Base-by-base conservation (phyloP, 1,284 basidiomycete species). In the Ceratobasidium sp. region DNA sequence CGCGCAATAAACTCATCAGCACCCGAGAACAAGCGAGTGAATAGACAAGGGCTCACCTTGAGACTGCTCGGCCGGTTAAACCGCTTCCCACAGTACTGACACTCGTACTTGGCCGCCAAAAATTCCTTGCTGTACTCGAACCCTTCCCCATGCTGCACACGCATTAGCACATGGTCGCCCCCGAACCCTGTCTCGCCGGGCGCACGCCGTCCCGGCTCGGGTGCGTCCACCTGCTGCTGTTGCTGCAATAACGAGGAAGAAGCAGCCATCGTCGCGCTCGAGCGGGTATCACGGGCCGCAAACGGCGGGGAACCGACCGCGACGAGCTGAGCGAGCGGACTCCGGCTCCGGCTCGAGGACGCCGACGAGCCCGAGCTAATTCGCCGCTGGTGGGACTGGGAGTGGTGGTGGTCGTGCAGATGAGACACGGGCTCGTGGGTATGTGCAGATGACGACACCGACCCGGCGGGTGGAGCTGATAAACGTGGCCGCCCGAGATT, bases 51-150 rank as follows among this genome's bases (percentile, higher is more conserved):
- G 66, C 79, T 73, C 75, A 91, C 92, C 87, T 88, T 92, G 77
- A 94, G 84, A 80, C 91, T 93, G 76, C 91, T 93, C 0, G 92
- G 92, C 30, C 92, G 86, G 78, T 87, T 93, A 81, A 94, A 94
- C 35, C 89, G 87, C 80, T 93, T 94, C 30, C 88, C 87, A 79
- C 92, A 94, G 80, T 90, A 92, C 50, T 80, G 82, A 77, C 92
- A 94, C 77, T 91, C 90, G 78, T 93, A 94, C 79, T 89, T 90
- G 66, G 86, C 79, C 28, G 82, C 76, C 43, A 69, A 26, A 30
- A 69, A 57, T 30, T 69, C 64, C 30, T 69, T 69, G 50, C 49
- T 69, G 52, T 55, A 69, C 30, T 69, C 64, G 78, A 77, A 50
- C 66, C 75, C 54, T 50, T 73, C 63, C 43, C n/a, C 16, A 21